A percentile compares a stretch with the other conserved stretches of the same genome.
Evolutionary conservation across 495 filamentous ascomycete genomes (phyloP).

Genomic region (Sporormia fimetaria): DNA sequence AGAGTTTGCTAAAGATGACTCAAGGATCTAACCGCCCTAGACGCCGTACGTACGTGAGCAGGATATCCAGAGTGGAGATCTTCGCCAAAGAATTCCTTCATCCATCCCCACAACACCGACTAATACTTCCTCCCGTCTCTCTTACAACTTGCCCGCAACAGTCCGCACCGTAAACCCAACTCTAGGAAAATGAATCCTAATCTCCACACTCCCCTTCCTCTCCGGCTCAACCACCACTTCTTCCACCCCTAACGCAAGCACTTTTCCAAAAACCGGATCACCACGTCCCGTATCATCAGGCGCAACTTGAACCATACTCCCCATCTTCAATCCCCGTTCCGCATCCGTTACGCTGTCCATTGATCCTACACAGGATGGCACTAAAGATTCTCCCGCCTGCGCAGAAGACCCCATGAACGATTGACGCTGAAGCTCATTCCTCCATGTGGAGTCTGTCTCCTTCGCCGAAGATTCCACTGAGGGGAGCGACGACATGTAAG

Average conservation of each 20-base stretch:
- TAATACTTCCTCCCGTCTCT: too few species aligned
- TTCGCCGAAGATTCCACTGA: constrained; percentile 7
- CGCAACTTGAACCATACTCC: constrained; percentile 25
- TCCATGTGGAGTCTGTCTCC: constrained; percentile 12
- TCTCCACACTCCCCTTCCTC: constrained; percentile 20
- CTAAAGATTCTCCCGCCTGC: too few species aligned
- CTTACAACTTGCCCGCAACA: too few species aligned
- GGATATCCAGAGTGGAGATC: too few species aligned
- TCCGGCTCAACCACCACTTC: constrained; percentile 29
- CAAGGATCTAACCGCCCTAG: too few species aligned
- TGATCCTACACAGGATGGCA: too few species aligned
- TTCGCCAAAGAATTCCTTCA: too few species aligned
- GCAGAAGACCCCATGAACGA: too few species aligned
- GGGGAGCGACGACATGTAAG: constrained; percentile 19
- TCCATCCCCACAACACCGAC: too few species aligned
- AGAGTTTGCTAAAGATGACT: too few species aligned
- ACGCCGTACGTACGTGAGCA: too few species aligned
- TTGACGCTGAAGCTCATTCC: constrained; percentile 12
- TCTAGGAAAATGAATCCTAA: constrained; percentile 29
- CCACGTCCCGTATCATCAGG: constrained; percentile 31
- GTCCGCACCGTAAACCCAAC: constrained; percentile 27
- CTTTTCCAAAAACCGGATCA: constrained; percentile 26
- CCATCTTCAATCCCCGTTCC: constrained; percentile 22
- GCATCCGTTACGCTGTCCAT: too few species aligned
- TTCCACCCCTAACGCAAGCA: constrained; percentile 26